These are phyloP conservation scores for Phylloporus arenicola DNA, from an alignment of 768 basidiomycete species.

Conservation along the genomic window DNA sequence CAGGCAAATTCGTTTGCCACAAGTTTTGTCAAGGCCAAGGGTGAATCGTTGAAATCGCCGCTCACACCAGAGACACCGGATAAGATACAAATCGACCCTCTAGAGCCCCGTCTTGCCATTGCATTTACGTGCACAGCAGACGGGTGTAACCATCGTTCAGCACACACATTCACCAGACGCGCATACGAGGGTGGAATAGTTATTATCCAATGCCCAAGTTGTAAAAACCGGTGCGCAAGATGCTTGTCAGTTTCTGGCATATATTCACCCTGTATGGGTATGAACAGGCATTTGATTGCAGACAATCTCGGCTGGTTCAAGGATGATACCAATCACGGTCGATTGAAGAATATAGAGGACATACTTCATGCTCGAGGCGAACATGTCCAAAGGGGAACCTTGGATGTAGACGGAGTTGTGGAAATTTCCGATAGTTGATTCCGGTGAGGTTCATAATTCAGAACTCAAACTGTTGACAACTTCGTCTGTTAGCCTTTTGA, in stretches of 20 bases:
- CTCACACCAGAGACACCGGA: constrained; percentile 3
- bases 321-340: constrained; percentile 68
- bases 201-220: constrained; percentile 85
- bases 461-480: too few relatives aligned
- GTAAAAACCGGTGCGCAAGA: constrained; percentile 69
- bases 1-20: constrained; percentile 17
- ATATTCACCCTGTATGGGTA: not conserved
- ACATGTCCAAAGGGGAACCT: constrained; percentile 49
- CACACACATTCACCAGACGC: constrained; percentile 80
- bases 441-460: too few relatives aligned
- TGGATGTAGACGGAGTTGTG: constrained; percentile 46
- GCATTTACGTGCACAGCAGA: constrained; percentile 84
- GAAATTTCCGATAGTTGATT: constrained; percentile 45
- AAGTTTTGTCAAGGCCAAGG: not conserved
- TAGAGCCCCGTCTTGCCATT: constrained; percentile 63
- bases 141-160: constrained; percentile 71
- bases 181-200: constrained; percentile 88
- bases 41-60: not conserved
- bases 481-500: too few relatives aligned
- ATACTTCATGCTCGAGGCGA: constrained; percentile 77
- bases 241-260: not conserved
- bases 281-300: constrained; percentile 71
- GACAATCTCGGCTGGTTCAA: constrained; percentile 93
- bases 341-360: constrained; percentile 76
- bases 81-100: constrained; percentile 30